These are phyloP conservation scores for Lathyrus aphaca DNA, from an alignment of 306 rosid species.

Conservation along the genomic window DNA sequence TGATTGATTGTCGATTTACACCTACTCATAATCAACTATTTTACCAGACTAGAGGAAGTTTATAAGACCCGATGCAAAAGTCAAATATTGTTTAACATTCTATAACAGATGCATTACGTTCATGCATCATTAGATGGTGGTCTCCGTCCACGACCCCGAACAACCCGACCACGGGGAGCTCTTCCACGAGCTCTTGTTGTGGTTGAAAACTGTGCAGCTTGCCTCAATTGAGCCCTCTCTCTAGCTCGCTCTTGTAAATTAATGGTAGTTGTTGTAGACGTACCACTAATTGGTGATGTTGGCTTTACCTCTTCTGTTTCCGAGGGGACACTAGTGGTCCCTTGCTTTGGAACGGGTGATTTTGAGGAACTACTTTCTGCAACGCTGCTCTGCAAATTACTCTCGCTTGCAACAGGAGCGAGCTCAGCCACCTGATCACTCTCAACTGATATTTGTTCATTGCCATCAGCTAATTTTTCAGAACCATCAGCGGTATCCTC, in stretches of 20 bases:
- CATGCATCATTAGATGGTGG: conserved; percentile 53
- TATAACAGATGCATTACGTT: not conserved
- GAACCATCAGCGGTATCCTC: conserved; percentile 77
- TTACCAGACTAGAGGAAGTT: conserved; percentile 2
- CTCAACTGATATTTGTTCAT: conserved; percentile 54
- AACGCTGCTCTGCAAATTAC: conserved; percentile 39
- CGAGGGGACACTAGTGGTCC: conserved; percentile 29
- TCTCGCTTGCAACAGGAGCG: conserved; percentile 44
- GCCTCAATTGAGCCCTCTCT: conserved; percentile 69
- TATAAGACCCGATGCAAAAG: not conserved
- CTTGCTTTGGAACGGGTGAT: conserved; percentile 48
- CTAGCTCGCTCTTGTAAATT: conserved; percentile 67
- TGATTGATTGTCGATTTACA: conserved; percentile 11
- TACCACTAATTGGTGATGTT: conserved; percentile 51
- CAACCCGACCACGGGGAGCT: conserved; percentile 57
- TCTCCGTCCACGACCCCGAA: conserved; percentile 65
- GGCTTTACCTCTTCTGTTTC: conserved; percentile 58
- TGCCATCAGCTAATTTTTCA: conserved; percentile 67
- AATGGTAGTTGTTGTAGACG: conserved; percentile 66
- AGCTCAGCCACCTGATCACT: conserved; percentile 60
- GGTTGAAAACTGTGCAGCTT: conserved; percentile 61
- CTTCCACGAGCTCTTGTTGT: conserved; percentile 72
- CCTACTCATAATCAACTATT: not conserved
- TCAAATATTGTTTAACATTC: not conserved
- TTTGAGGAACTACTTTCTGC: conserved; percentile 52